Evolutionary conservation across 352 stramenopile genomes (phyloP).

Genomic region (Pythium scleroteichum): DNA sequence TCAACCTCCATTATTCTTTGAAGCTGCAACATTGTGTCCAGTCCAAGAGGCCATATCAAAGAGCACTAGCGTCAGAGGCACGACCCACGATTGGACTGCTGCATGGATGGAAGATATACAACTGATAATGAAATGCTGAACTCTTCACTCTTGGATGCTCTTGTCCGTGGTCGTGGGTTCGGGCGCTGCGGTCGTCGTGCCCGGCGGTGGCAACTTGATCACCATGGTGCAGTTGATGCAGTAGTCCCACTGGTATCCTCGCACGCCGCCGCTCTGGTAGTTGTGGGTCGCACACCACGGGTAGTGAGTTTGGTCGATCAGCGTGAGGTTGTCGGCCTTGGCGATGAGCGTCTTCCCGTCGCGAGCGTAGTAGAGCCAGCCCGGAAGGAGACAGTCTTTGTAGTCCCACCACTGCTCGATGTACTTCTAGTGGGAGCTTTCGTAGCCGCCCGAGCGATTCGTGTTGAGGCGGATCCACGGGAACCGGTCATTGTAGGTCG

Average conservation of each 20-base stretch:
- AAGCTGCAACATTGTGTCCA: no score
- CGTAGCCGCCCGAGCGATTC: no score
- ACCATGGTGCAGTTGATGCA: slow-evolving; percentile 1
- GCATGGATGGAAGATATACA: no score
- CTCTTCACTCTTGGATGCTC: background rate
- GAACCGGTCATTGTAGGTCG: no score
- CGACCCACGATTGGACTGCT: no score
- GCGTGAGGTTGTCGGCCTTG: background rate
- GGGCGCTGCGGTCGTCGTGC: background rate
- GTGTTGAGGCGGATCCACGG: no score
- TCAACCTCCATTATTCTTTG: no score
- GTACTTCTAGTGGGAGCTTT: no score
- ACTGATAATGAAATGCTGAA: no score
- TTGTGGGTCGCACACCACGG: background rate
- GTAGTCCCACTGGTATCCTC: background rate
- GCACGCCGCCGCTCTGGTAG: background rate
- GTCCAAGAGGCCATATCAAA: no score
- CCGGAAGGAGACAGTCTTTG: background rate
- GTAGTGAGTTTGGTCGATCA: background rate
- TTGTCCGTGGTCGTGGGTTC: background rate
- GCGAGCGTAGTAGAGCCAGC: background rate
- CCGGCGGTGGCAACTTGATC: background rate
- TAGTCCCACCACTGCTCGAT: no score
- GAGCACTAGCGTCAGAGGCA: no score
- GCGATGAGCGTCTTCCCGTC: background rate